phyloP scores from a whole-genome alignment of 2,329 filamentous ascomycete species.

The Pseudogymnoascus sp. region DNA sequence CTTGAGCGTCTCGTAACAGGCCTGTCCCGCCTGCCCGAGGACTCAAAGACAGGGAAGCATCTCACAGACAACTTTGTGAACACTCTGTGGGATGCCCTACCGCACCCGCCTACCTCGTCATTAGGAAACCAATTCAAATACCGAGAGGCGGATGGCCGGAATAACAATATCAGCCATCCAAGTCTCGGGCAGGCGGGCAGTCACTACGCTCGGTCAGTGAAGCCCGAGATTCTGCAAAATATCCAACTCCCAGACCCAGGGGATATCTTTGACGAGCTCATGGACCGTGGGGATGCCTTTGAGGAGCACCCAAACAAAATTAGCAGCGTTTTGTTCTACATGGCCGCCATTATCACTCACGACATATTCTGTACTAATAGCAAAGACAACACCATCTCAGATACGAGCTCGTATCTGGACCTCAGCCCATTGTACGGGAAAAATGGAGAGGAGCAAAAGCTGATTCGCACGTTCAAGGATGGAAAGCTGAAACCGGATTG shows the following conservation, averaged over 20 bases:
- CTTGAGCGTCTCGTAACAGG: constrained; percentile 61
- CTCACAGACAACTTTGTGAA: constrained; percentile 62
- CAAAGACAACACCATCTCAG: constrained; percentile 53
- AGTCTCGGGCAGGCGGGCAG: constrained; percentile 60
- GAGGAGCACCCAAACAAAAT: constrained; percentile 64
- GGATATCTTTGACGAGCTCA: constrained; percentile 54
- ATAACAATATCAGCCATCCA: constrained; percentile 62
- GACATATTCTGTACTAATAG: constrained; percentile 61
- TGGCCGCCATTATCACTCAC: constrained; percentile 61
- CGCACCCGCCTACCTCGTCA: constrained; percentile 64
- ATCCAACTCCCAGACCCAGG: constrained; percentile 58
- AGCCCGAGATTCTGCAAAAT: constrained; percentile 52
- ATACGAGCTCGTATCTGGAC: constrained; percentile 69
- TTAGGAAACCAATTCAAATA: constrained; percentile 57
- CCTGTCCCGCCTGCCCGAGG: constrained; percentile 24
- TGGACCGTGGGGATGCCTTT: constrained; percentile 44
- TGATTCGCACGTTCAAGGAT: constrained; percentile 56
- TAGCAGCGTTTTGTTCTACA: constrained; percentile 67
- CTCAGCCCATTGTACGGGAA: constrained; percentile 69
- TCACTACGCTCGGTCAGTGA: constrained; percentile 58
- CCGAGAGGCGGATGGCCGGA: constrained; percentile 60
- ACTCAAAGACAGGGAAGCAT: constrained; percentile 23
- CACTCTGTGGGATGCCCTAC: constrained; percentile 62
- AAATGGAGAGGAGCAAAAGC: constrained; percentile 39
- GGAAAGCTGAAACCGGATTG: constrained; percentile 66